Percentiles rank a stretch among this genome's conserved stretches.
phyloP scores from a whole-genome alignment of 371 early-diverging fungal species.

The Gilbertella persicaria region DNA sequence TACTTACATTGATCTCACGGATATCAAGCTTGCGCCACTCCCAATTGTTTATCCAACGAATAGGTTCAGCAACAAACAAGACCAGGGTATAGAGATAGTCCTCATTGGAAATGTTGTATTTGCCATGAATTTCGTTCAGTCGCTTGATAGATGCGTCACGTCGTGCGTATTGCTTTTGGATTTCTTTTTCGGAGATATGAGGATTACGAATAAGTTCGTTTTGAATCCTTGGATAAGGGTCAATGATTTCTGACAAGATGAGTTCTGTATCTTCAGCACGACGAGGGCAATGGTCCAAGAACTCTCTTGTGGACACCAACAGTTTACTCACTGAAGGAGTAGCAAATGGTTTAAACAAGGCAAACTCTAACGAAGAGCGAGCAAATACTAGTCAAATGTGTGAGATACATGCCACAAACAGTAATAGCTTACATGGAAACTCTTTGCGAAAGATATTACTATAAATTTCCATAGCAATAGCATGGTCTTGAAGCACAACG shows the following conservation, averaged over 20 bases:
- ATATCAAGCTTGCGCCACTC: slow-evolving; percentile 49
- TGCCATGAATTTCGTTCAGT: slow-evolving; percentile 54
- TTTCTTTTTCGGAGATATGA: slow-evolving; percentile 25
- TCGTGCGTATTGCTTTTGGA: slow-evolving; percentile 34
- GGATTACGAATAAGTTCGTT: slow-evolving; percentile 26
- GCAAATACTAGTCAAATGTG: slow-evolving; percentile 20
- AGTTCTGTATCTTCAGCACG: slow-evolving; percentile 57
- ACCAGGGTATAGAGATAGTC: slow-evolving; percentile 54
- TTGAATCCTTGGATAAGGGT: slow-evolving; percentile 41
- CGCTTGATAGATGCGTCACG: slow-evolving; percentile 31
- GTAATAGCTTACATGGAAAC: slow-evolving; percentile 43
- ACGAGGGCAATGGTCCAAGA: slow-evolving; percentile 32
- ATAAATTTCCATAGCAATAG: slow-evolving; percentile 43
- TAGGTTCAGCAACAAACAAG: slow-evolving; percentile 49
- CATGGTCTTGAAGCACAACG: slow-evolving; percentile 34
- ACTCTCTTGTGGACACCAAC: slow-evolving; percentile 46
- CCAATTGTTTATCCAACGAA: slow-evolving; percentile 45
- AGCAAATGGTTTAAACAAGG: slow-evolving; percentile 52
- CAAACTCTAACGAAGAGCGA: slow-evolving; percentile 43
- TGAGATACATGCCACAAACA: background rate
- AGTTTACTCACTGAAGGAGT: slow-evolving; percentile 55
- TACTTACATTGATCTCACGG: slow-evolving; percentile 47
- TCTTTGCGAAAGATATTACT: slow-evolving; percentile 37
- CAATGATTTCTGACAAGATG: slow-evolving; percentile 41
- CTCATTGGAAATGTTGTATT: slow-evolving; percentile 50